Evolutionary conservation across 371 early-diverging fungal genomes (phyloP).

Genomic region (Mucor irregularis): DNA sequence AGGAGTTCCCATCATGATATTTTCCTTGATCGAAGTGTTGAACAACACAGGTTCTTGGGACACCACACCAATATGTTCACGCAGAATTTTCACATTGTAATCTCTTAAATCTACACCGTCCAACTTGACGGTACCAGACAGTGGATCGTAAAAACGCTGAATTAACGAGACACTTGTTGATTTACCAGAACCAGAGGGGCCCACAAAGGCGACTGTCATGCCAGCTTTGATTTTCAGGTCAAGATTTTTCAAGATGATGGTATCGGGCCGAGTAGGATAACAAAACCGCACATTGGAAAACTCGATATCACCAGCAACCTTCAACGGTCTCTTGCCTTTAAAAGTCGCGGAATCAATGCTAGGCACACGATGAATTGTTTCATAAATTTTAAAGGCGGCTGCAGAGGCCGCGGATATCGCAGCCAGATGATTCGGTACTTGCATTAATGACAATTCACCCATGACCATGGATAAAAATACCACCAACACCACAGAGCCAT

Average conservation of each 20-base stretch:
- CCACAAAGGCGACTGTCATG: slow-evolving; percentile 77
- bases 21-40: slow-evolving; percentile 76
- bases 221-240: slow-evolving; percentile 70
- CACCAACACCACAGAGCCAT: slow-evolving; percentile 54
- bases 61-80: slow-evolving; percentile 81
- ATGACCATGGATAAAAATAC: slow-evolving; percentile 77
- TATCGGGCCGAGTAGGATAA: slow-evolving; percentile 78
- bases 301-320: slow-evolving; percentile 67
- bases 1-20: slow-evolving; percentile 66
- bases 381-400: slow-evolving; percentile 70
- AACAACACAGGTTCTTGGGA: slow-evolving; percentile 89
- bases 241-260: slow-evolving; percentile 64
- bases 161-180: slow-evolving; percentile 86
- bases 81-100: slow-evolving; percentile 71
- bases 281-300: slow-evolving; percentile 69
- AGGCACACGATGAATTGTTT: slow-evolving; percentile 76
- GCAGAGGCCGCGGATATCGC: slow-evolving; percentile 54
- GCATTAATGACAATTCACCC: slow-evolving; percentile 50
- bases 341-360: slow-evolving; percentile 60
- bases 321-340: slow-evolving; percentile 53
- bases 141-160: slow-evolving; percentile 87
- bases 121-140: slow-evolving; percentile 59
- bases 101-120: slow-evolving; percentile 70
- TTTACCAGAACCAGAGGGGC: slow-evolving; percentile 84
- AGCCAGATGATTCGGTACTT: slow-evolving; percentile 62